Conservation (phyloP, 2,329 filamentous ascomycete genomes). For the Fusarium clavum region DNA sequence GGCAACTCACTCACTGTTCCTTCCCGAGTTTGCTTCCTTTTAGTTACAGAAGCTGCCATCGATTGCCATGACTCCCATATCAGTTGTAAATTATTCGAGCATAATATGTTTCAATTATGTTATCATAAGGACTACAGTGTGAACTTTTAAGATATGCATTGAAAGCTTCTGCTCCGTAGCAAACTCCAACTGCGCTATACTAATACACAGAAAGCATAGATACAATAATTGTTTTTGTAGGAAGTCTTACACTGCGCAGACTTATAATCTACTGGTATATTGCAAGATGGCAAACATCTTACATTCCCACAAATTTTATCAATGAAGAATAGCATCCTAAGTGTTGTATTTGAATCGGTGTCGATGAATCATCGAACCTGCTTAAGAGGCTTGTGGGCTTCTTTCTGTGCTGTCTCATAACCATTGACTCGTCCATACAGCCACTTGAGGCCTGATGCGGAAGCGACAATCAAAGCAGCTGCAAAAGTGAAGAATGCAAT, state of each 20-base stretch:
- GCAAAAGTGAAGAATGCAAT: conserved; percentile 75
- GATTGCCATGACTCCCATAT: not conserved
- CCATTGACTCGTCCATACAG: conserved; percentile 76
- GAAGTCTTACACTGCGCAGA: not conserved
- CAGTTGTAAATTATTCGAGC: not conserved
- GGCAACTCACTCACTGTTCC: conserved; percentile 8
- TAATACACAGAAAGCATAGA: not conserved
- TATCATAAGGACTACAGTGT: not conserved
- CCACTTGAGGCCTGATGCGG: conserved; percentile 76
- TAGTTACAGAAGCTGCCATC: not conserved
- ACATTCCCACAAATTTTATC: not conserved
- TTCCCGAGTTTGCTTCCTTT: conserved; percentile 1
- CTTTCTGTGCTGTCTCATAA: conserved; percentile 51
- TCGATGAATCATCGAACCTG: conserved; percentile 45
- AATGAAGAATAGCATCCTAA: too few species aligned
- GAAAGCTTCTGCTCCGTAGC: not conserved
- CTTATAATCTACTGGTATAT: not conserved
- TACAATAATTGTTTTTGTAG: too few species aligned
- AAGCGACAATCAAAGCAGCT: conserved; percentile 77
- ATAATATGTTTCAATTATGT: not conserved
- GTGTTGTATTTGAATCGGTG: not conserved
- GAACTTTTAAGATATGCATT: not conserved
- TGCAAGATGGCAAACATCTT: not conserved
- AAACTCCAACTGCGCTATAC: not conserved
- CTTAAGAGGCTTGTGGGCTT: conserved; percentile 49